phyloP scores from a whole-genome alignment of 345 rosid genomes.

The Eucalyptus grandis region DNA sequence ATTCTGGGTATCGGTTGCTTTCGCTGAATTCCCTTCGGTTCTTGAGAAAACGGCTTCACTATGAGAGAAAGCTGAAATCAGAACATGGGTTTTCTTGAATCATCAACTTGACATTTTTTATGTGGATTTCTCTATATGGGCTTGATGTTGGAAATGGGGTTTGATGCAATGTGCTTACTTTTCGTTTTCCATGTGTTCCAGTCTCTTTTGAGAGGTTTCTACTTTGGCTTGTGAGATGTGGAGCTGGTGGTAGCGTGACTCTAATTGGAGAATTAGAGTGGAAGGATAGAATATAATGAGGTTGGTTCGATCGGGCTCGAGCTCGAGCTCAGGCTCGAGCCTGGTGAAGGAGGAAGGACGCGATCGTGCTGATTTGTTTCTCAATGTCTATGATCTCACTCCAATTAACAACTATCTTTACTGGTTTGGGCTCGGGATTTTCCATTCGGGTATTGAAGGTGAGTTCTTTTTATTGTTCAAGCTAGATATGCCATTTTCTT shows the following conservation, averaged over 20 bases:
- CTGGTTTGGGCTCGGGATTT: slow-evolving; percentile 89
- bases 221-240: neutral
- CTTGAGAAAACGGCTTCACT: neutral
- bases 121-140: neutral
- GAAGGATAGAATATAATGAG: slow-evolving; percentile 31
- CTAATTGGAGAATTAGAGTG: neutral
- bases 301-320: slow-evolving; percentile 32
- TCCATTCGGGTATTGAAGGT: slow-evolving; percentile 98
- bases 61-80: neutral
- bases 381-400: slow-evolving; percentile 94
- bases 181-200: neutral
- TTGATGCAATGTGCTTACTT: neutral
- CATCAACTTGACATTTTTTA: neutral
- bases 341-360: slow-evolving; percentile 29
- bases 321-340: neutral
- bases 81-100: neutral
- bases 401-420: slow-evolving; percentile 86
- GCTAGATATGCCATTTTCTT: neutral
- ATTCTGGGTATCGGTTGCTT: neutral
- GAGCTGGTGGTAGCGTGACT: neutral
- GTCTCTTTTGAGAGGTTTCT: neutral
- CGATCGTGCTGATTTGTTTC: slow-evolving; percentile 33
- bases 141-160: neutral
- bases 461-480: neutral
- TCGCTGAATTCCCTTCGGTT: neutral